Evolutionary conservation across 2,329 filamentous ascomycete genomes (phyloP), one percentile per base, ranked within the genome.

Genomic region (Fusarium secorum): DNA sequence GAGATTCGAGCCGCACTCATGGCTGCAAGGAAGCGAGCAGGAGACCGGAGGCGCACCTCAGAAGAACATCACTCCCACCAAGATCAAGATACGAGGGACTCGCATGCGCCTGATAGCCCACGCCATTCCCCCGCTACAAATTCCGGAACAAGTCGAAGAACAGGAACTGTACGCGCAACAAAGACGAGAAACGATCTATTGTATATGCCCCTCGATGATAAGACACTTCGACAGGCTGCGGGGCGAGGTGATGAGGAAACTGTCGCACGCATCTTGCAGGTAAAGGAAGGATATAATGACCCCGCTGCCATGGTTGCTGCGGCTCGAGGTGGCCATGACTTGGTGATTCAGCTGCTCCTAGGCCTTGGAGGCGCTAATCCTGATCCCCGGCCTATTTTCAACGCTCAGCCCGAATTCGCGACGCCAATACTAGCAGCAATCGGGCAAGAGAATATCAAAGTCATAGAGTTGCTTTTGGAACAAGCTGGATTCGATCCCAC

Each of bases 341-440:
- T 95, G 62, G 92, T 97, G 28, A 89, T 97, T 67, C 93, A 95
- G 76, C 87, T 97, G 32, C 81, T 94, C 53, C 81, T 94, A 44
- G 91, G 91, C 13, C 83, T 94, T 71, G 91, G 91, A 5, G 84
- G 86, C 52, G 87, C 87, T 17, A 88, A 89, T 57, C 85, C 88
- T 1, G 93, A 96, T 74, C 94, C 94, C 35, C 84, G 87, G 11
- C 88, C 93, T 17, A 81, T 94, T 49, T 76, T 84, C 13, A 85
- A 86, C 33, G 84, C 88, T 64, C 84, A 86, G 32, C 82, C 86
- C 44, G 94, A 96, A 62, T 91, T 93, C 76, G 92, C 95, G 55
- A 98, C 95, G 2, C 96, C 96, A 3, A 97, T 99, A 85, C 87
- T 98, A 39, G 94, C 95, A 64, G 95, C 96, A 3, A 98, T 99